Evolutionary conservation across 2,329 filamentous ascomycete species (phyloP).

Genomic region (Chaetomium strumarium): DNA sequence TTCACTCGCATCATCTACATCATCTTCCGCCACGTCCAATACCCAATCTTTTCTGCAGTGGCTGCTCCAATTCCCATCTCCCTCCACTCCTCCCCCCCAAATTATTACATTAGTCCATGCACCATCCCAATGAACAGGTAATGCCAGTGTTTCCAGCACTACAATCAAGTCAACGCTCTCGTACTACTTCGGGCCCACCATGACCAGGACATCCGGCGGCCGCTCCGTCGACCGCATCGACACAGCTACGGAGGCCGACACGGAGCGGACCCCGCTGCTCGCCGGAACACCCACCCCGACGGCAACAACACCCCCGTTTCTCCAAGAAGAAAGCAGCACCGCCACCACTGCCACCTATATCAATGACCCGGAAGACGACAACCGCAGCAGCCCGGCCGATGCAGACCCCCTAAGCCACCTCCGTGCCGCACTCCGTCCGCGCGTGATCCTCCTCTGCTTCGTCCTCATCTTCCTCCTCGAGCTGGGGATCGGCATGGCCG

Average conservation of each 20-base stretch:
- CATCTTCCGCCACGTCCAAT: not conserved
- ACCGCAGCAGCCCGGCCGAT: not conserved
- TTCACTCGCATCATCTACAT: not conserved
- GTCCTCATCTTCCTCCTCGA: slow-evolving; percentile 37
- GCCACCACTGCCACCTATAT: not conserved
- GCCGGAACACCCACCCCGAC: slow-evolving; percentile 9
- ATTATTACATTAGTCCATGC: not conserved
- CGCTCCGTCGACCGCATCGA: slow-evolving; percentile 6
- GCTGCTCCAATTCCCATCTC: not conserved
- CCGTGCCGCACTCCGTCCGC: slow-evolving; percentile 22
- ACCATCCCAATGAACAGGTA: not conserved
- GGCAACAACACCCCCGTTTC: not conserved
- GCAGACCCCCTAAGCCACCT: slow-evolving; percentile 8
- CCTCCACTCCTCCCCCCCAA: not conserved
- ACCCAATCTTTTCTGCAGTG: not conserved
- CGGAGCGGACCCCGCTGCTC: slow-evolving; percentile 11
- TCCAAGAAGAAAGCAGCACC: not conserved
- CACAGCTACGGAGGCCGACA: not conserved
- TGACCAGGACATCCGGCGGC: not conserved
- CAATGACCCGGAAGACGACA: not conserved
- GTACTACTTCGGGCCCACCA: not conserved
- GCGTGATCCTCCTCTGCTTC: slow-evolving; percentile 28
- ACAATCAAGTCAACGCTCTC: not conserved
- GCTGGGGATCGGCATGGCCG: slow-evolving; percentile 30
- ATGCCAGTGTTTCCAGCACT: not conserved